Base-by-base conservation (phyloP, 805 yeast genomes). In the Lachancea mirantina region DNA sequence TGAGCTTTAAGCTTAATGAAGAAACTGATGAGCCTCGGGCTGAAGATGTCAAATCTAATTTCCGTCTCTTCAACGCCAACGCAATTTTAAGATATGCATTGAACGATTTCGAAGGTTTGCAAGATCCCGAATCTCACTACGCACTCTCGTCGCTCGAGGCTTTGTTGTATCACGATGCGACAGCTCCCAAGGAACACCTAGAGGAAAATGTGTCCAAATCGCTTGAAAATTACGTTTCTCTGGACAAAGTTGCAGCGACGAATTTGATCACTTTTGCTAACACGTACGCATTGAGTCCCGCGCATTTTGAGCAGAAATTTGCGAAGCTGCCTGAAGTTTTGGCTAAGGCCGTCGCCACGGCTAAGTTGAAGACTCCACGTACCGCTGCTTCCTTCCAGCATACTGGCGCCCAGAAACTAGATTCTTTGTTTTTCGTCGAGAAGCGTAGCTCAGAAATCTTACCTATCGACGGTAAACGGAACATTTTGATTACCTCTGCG, bases 401-500 rank as follows among this genome's bases (percentile, higher is more conserved):
- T 34, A 70, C 72, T 8, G 71, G 71, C 27, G 55, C 47, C 6
- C 34, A 44, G 8, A 51, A 55, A 26, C 42, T 63, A 15, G 40
- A 43, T 16, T 8, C 47, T 14, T 56, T 57, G 5, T 44, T 44
- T 14, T 36, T 32, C 6, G 48, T 59, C 8, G 41, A 55, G 32
- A 30, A 52, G 17, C 49, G 44, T 23, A 49, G 41, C 5, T 46
- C 38, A 21, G 69, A 68, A 32, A 69, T 79, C 41, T 47, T 71
- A 32, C 98, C 97, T 37, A 74, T 73, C 46, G 65, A 70, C 15
- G 72, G 71, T 36, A 82, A 82, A 62, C 73, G 81, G 52, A 92
- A 92, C 61, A 74, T 89, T 36, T 65, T 92, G 47, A 78, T 92
- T 53, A 89, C 97, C 2, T 88, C 97, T 16, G 97, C 99, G 20